phyloP scores from a whole-genome alignment of 139 green algal genomes.

The Chlorella sp. region DNA sequence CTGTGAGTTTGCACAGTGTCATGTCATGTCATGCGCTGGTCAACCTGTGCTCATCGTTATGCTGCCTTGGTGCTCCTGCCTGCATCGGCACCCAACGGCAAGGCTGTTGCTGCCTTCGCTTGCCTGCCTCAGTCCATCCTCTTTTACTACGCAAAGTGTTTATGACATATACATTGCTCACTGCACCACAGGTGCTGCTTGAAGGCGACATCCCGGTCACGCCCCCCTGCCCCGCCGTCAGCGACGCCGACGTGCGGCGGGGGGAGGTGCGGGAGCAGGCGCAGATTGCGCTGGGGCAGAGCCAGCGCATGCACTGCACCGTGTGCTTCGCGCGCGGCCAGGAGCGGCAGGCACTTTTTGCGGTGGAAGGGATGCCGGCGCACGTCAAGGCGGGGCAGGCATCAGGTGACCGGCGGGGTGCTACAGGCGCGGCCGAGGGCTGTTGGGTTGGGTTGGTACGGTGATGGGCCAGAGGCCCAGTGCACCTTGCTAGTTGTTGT shows the following conservation, averaged over 20 bases:
- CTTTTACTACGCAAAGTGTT: too few relatives aligned
- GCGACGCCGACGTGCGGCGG: constrained; percentile 47
- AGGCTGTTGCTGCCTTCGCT: background rate
- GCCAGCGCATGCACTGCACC: constrained; percentile 61
- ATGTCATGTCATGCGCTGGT: too few relatives aligned
- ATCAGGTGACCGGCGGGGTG: background rate
- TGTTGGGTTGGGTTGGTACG: background rate
- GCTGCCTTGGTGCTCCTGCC: too few relatives aligned
- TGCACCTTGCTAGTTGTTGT: background rate
- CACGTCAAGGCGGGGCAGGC: constrained; percentile 25
- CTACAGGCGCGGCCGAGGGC: background rate
- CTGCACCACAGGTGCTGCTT: constrained; percentile 37
- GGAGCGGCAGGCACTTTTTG: constrained; percentile 79
- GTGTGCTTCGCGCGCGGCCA: constrained; percentile 80
- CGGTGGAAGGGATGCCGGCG: constrained; percentile 50
- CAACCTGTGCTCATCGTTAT: too few relatives aligned
- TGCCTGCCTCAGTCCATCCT: background rate
- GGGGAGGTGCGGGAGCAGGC: constrained; percentile 44
- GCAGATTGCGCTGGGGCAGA: constrained; percentile 19
- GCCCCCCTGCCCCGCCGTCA: constrained; percentile 8
- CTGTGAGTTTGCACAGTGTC: too few relatives aligned
- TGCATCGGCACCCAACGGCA: too few relatives aligned
- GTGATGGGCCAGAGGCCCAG: background rate
- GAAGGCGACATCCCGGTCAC: constrained; percentile 27
- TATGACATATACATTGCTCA: too few relatives aligned